These are phyloP conservation scores for Kodamaea restingae DNA, from an alignment of 805 yeast species.

Conservation along the genomic window DNA sequence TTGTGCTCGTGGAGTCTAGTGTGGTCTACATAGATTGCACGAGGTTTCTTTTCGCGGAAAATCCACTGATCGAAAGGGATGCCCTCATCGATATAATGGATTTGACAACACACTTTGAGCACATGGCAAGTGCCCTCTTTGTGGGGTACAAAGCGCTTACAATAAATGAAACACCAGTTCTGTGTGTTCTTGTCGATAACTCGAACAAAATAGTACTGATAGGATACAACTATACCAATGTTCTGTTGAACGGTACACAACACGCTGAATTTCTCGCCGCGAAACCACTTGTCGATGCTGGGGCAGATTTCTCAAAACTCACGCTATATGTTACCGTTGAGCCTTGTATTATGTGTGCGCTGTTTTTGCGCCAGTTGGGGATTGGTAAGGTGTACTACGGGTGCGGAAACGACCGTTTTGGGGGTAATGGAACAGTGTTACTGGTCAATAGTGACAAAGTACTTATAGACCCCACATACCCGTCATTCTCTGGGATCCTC, in stretches of 20 bases:
- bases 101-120: constrained; percentile 24
- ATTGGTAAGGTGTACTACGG: constrained; percentile 78
- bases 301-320: constrained; percentile 43
- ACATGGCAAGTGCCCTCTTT: constrained; percentile 50
- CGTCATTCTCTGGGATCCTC: constrained; percentile 70
- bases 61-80: neutral
- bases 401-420: constrained; percentile 92
- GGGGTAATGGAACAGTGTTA: constrained; percentile 91
- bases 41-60: no score
- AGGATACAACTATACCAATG: constrained; percentile 85
- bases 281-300: constrained; percentile 28
- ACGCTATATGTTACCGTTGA: constrained; percentile 91
- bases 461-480: constrained; percentile 34
- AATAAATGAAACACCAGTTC: constrained; percentile 78
- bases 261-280: constrained; percentile 93
- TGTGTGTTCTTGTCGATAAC: constrained; percentile 56
- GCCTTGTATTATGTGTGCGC: constrained; percentile 98
- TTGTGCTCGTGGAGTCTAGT: no score
- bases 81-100: constrained; percentile 8
- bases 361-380: constrained; percentile 78
- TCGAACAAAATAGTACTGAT: constrained; percentile 53
- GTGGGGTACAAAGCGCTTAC: constrained; percentile 63
- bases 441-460: constrained; percentile 33
- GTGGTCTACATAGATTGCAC: no score
- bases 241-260: constrained; percentile 77